These are phyloP conservation scores for Pseudevernia furfuracea DNA, from an alignment of 495 filamentous ascomycete genomes.

Conservation along the genomic window DNA sequence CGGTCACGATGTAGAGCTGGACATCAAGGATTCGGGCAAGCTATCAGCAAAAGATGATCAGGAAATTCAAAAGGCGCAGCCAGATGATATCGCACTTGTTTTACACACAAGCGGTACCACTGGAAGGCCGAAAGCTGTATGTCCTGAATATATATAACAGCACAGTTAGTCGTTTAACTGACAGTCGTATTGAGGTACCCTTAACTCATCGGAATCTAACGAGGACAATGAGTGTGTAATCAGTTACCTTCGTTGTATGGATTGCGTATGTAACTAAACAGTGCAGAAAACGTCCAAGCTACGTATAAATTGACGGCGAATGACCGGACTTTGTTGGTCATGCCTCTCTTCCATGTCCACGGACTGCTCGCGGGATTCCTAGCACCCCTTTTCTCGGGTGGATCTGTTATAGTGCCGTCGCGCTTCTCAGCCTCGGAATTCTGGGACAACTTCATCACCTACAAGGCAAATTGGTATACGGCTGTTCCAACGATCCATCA, in stretches of 20 bases:
- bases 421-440: constrained; percentile 79
- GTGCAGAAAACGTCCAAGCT: constrained; percentile 57
- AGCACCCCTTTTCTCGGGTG: constrained; percentile 61
- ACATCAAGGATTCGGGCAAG: constrained; percentile 63
- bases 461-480: constrained; percentile 81
- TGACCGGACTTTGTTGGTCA: constrained; percentile 79
- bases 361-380: constrained; percentile 73
- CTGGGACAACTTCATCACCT: constrained; percentile 62
- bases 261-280: constrained; percentile 10
- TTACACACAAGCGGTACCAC: constrained; percentile 75
- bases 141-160: not conserved
- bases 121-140: constrained; percentile 70
- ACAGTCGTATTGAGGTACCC: constrained; percentile 43
- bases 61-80: constrained; percentile 47
- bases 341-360: constrained; percentile 87
- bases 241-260: not conserved
- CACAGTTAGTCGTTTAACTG: not conserved
- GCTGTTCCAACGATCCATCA: constrained; percentile 86
- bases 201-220: constrained; percentile 73
- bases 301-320: constrained; percentile 61
- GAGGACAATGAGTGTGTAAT: constrained; percentile 57
- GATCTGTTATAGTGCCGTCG: constrained; percentile 63
- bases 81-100: constrained; percentile 56
- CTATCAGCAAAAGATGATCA: constrained; percentile 45
- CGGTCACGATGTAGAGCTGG: constrained; percentile 56